phyloP scores from a whole-genome alignment of 345 rosid genomes.

The Balakata baccata region DNA sequence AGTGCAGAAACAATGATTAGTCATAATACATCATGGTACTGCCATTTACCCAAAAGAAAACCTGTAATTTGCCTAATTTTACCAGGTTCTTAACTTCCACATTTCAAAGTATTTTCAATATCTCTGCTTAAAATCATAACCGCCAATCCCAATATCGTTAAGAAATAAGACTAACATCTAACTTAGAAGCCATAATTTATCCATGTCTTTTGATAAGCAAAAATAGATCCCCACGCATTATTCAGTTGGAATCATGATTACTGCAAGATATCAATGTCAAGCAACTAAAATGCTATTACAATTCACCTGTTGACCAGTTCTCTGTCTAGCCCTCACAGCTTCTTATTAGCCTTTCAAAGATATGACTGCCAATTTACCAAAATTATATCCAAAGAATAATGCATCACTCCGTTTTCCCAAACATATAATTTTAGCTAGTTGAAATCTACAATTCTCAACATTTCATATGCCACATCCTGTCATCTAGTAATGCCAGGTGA shows the following conservation, averaged over 20 bases:
- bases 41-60: not conserved
- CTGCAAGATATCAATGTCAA: not conserved
- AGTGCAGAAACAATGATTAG: not conserved
- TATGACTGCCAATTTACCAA: not conserved
- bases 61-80: not conserved
- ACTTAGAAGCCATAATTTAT: not conserved
- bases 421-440: not conserved
- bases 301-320: conserved; percentile 1
- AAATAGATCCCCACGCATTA: not conserved
- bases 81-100: not conserved
- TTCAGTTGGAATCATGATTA: not conserved
- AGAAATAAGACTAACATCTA: not conserved
- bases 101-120: not conserved
- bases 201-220: not conserved
- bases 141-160: not conserved
- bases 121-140: not conserved
- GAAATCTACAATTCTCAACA: conserved; percentile 2
- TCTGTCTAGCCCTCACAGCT: not conserved
- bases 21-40: not conserved
- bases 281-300: not conserved
- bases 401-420: not conserved
- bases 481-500: conserved; percentile 9
- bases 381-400: not conserved
- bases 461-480: not conserved
- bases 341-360: not conserved